Percentiles rank a stretch among this genome's conserved stretches.
Evolutionary conservation across 768 basidiomycete genomes (phyloP).

Genomic region (Kondoa subrosea): DNA sequence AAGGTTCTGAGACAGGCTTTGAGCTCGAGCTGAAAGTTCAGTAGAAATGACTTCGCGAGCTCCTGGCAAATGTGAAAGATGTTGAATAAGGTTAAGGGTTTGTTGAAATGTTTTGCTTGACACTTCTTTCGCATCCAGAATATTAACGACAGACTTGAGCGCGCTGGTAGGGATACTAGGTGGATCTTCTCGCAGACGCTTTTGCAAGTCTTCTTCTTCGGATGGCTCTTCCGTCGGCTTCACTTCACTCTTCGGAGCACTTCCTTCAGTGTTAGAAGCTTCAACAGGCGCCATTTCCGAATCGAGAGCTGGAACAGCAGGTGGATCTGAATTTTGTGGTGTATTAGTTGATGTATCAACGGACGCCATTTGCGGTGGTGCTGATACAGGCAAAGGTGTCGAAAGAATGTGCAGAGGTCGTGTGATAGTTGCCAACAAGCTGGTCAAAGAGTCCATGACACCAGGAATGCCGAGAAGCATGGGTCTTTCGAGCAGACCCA

Average conservation of each 20-base stretch:
- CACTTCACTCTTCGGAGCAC: too few species aligned
- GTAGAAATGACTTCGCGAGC: slow-evolving; percentile 74
- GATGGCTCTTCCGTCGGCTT: slow-evolving; percentile 38
- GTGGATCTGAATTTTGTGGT: neutral
- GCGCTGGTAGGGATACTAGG: slow-evolving; percentile 58
- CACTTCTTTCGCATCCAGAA: slow-evolving; percentile 92
- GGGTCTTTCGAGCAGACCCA: slow-evolving; percentile 73
- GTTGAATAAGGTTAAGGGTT: slow-evolving; percentile 76
- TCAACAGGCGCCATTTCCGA: neutral
- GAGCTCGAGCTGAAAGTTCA: slow-evolving; percentile 69
- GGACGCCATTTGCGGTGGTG: slow-evolving; percentile 7
- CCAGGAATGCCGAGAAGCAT: slow-evolving; percentile 68
- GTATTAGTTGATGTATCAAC: neutral
- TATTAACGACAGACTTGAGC: slow-evolving; percentile 85
- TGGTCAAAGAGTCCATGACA: slow-evolving; percentile 83
- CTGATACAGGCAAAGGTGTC: neutral
- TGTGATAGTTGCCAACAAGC: slow-evolving; percentile 71
- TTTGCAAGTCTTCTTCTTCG: neutral
- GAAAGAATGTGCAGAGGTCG: slow-evolving; percentile 24
- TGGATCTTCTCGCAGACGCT: slow-evolving; percentile 52
- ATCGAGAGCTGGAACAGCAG: neutral
- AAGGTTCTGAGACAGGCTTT: slow-evolving; percentile 65
- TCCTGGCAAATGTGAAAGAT: slow-evolving; percentile 73
- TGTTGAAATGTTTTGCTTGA: slow-evolving; percentile 91
- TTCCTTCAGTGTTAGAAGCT: too few species aligned